Conservation (phyloP, 2,329 filamentous ascomycete species). For the Colletotrichum sp. region DNA sequence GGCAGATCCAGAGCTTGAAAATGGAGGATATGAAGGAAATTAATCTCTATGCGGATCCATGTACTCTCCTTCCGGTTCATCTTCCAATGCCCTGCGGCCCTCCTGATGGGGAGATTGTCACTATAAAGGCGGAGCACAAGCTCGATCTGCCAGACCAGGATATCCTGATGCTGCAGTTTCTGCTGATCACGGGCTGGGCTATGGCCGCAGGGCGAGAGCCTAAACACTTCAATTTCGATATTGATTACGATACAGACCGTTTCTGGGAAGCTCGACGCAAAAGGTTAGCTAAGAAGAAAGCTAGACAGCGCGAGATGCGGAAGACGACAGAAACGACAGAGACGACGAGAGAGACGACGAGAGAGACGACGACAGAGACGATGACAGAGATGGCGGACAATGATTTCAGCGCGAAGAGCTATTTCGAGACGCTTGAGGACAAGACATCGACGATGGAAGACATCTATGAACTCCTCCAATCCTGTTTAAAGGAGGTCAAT, state of each 20-base stretch:
- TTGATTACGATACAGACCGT: neutral
- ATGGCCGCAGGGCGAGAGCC: neutral
- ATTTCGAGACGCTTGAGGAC: neutral
- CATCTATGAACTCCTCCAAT: neutral
- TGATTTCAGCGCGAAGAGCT: neutral
- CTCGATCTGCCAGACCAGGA: neutral
- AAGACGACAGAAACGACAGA: neutral
- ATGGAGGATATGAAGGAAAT: neutral
- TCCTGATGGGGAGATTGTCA: neutral
- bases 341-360: neutral
- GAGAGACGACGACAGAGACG: neutral
- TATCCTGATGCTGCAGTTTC: neutral
- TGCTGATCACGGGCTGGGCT: neutral
- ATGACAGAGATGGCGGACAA: neutral
- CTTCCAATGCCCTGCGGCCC: neutral
- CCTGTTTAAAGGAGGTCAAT: neutral
- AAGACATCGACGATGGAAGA: neutral
- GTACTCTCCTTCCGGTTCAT: neutral
- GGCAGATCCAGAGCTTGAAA: neutral
- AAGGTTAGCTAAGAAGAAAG: neutral
- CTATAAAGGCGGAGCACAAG: neutral
- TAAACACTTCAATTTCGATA: neutral
- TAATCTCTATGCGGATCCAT: neutral
- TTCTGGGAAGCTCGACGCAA: neutral
- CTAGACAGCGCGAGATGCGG: neutral